phyloP scores from a whole-genome alignment of 495 filamentous ascomycete species.

The Hypoxylon fragiforme region DNA sequence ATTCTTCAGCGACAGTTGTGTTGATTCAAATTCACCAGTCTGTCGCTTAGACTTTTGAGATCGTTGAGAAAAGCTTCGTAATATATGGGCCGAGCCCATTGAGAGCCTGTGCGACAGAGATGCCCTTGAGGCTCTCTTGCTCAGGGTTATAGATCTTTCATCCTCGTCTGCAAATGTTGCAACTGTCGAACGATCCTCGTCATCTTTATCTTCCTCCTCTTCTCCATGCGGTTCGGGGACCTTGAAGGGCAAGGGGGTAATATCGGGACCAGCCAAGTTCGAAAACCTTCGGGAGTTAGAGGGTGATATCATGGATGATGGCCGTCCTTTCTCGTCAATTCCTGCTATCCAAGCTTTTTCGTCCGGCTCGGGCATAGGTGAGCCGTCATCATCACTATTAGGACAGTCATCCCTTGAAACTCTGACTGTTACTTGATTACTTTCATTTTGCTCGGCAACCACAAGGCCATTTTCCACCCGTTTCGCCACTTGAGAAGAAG shows the following conservation, averaged over 20 bases:
- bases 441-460: conserved; percentile 33
- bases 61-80: conserved; percentile 52
- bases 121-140: conserved; percentile 31
- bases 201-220: conserved; percentile 30
- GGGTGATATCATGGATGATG: conserved; percentile 20
- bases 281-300: conserved; percentile 9
- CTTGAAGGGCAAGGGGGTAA: conserved; percentile 64
- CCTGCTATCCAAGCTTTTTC: conserved; percentile 41
- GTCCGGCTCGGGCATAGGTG: conserved; percentile 35
- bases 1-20: conserved; percentile 36
- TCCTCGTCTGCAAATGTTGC: conserved; percentile 64
- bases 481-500: conserved; percentile 27
- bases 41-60: conserved; percentile 15
- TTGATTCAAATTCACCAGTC: conserved; percentile 29
- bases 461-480: conserved; percentile 41
- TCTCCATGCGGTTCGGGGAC: conserved; percentile 48
- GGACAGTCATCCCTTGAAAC: conserved; percentile 44
- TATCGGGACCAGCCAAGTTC: conserved; percentile 39
- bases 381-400: conserved; percentile 26
- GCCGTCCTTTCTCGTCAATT: conserved; percentile 33
- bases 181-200: conserved; percentile 60
- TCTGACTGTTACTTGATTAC: conserved; percentile 42
- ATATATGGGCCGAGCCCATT: conserved; percentile 45
- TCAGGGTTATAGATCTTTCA: conserved; percentile 29
- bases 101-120: conserved; percentile 52